These are phyloP conservation scores for Ottelia alismoides DNA, from an alignment of 106 monocot species.

Conservation along the genomic window DNA sequence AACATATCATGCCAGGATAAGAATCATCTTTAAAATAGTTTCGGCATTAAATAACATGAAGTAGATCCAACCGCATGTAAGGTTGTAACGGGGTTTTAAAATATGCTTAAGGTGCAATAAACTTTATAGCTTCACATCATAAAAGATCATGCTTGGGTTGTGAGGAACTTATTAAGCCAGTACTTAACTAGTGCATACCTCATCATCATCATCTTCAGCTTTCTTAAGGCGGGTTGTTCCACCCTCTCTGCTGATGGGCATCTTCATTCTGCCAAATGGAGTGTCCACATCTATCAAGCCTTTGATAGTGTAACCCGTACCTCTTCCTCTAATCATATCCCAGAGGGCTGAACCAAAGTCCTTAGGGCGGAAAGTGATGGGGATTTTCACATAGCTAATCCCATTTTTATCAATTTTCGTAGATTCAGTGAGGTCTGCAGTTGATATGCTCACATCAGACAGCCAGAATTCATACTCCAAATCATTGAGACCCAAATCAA, in stretches of 20 bases:
- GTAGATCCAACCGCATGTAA: too few relatives aligned
- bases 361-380: slow-evolving; percentile 56
- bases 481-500: slow-evolving; percentile 57
- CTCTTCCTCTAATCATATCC: slow-evolving; percentile 81
- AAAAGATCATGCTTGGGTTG: too few relatives aligned
- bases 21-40: too few relatives aligned
- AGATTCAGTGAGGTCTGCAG: slow-evolving; percentile 41
- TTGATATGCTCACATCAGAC: slow-evolving; percentile 42
- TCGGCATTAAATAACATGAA: too few relatives aligned
- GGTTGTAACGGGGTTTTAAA: too few relatives aligned
- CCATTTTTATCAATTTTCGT: slow-evolving; percentile 55
- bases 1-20: too few relatives aligned
- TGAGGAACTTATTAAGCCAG: too few relatives aligned
- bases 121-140: too few relatives aligned
- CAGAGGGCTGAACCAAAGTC: slow-evolving; percentile 76
- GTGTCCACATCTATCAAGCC: slow-evolving; percentile 72
- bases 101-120: too few relatives aligned
- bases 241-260: slow-evolving; percentile 68
- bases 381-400: slow-evolving; percentile 40
- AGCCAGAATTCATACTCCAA: slow-evolving; percentile 76
- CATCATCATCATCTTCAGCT: slow-evolving; percentile 36
- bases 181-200: too few relatives aligned
- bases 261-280: slow-evolving; percentile 76
- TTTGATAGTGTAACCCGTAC: slow-evolving; percentile 65
- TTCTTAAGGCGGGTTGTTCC: slow-evolving; percentile 67